These are phyloP conservation scores for Termitomyces sp. DNA, from an alignment of 768 basidiomycete species.

Conservation along the genomic window DNA sequence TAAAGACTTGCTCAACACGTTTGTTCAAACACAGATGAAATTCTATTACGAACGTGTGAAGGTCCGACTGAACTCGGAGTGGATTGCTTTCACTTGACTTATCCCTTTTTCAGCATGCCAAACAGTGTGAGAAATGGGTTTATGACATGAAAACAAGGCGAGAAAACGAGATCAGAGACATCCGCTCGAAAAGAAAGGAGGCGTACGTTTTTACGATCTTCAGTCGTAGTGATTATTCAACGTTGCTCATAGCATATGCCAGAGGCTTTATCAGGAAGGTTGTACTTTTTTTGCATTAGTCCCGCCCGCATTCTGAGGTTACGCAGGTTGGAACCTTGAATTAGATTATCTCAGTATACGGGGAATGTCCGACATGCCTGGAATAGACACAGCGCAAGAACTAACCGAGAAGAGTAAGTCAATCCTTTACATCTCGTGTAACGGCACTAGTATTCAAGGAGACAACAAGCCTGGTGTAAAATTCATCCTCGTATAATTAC, in stretches of 20 bases:
- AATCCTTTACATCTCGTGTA: background rate
- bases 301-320: background rate
- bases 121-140: background rate
- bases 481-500: constrained; percentile 19
- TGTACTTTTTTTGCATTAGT: background rate
- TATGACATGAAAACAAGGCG: constrained; percentile 1
- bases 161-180: constrained; percentile 8
- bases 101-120: constrained; percentile 1
- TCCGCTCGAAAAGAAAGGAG: constrained; percentile 9
- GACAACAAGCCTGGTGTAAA: constrained; percentile 22
- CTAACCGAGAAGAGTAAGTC: constrained; percentile 24
- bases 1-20: background rate
- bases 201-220: constrained; percentile 9
- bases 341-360: constrained; percentile 5
- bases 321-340: constrained; percentile 8
- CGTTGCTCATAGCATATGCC: constrained; percentile 11
- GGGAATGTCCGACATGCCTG: constrained; percentile 17
- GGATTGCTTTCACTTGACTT: background rate
- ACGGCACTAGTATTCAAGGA: background rate
- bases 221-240: background rate
- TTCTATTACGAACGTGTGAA: background rate
- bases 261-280: constrained; percentile 15
- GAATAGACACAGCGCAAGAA: constrained; percentile 13
- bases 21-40: background rate
- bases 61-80: background rate